Conservation (phyloP, 495 filamentous ascomycete species). For the Penicillium lagena region DNA sequence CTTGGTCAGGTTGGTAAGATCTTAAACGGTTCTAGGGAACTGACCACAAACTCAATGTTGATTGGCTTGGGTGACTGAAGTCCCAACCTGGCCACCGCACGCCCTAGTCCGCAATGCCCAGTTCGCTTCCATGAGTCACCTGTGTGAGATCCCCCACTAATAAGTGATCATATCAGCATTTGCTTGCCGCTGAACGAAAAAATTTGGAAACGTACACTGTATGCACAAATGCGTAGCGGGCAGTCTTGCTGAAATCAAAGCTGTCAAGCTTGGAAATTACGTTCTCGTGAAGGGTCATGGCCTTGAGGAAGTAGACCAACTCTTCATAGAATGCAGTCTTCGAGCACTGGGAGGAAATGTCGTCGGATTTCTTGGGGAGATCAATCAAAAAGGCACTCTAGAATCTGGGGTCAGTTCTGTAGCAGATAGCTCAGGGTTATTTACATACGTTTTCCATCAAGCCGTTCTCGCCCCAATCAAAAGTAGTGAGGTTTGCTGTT, state of each 20-base stretch:
- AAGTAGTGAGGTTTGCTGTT: slow-evolving; percentile 70
- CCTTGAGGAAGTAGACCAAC: slow-evolving; percentile 61
- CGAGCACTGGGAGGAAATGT: slow-evolving; percentile 16
- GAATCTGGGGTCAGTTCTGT: not conserved
- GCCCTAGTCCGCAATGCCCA: slow-evolving; percentile 63
- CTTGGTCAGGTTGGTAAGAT: slow-evolving; percentile 5
- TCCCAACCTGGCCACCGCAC: slow-evolving; percentile 50
- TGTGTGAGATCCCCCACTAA: slow-evolving; percentile 47
- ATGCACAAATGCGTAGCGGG: slow-evolving; percentile 70
- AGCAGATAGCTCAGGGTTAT: not conserved
- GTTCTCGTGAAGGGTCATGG: slow-evolving; percentile 56
- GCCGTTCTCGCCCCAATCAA: slow-evolving; percentile 79
- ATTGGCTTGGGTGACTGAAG: slow-evolving; percentile 40
- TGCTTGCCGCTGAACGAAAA: too few relatives aligned
- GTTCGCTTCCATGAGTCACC: slow-evolving; percentile 53
- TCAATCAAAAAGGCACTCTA: slow-evolving; percentile 79
- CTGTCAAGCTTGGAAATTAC: slow-evolving; percentile 52
- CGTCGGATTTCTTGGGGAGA: slow-evolving; percentile 51
- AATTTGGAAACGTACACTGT: slow-evolving; percentile 44
- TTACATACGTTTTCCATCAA: slow-evolving; percentile 68
- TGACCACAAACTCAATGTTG: slow-evolving; percentile 55
- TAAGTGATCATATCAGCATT: slow-evolving; percentile 2
- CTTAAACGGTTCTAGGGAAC: slow-evolving; percentile 1
- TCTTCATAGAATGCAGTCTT: slow-evolving; percentile 63
- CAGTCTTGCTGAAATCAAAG: slow-evolving; percentile 72